Percentiles rank a stretch among this genome's conserved stretches.
These are phyloP conservation scores for Haplographium delicatum DNA, from an alignment of 495 filamentous ascomycete species.

Conservation along the genomic window DNA sequence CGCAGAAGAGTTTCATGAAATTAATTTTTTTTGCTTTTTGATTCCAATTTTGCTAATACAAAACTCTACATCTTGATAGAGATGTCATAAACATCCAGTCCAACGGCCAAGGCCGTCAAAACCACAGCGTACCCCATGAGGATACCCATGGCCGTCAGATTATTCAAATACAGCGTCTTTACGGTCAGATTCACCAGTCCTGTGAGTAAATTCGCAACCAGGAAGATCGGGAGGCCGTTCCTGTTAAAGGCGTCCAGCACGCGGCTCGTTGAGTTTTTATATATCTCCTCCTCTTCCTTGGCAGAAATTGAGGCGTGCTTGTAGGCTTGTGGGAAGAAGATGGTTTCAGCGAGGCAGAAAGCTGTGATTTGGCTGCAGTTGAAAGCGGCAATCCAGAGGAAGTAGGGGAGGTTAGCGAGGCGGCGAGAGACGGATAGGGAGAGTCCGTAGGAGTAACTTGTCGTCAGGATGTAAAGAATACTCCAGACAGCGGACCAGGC, in stretches of 20 bases:
- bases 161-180: slow-evolving; percentile 66
- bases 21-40: too few species aligned
- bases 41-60: too few species aligned
- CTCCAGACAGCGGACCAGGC: slow-evolving; percentile 62
- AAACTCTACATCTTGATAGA: slow-evolving; percentile 77
- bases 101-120: slow-evolving; percentile 62
- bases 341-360: slow-evolving; percentile 69
- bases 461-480: slow-evolving; percentile 58
- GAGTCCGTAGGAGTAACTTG: slow-evolving; percentile 61
- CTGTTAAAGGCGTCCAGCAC: slow-evolving; percentile 80
- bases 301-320: slow-evolving; percentile 35
- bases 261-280: slow-evolving; percentile 63
- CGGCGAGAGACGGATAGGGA: slow-evolving; percentile 76
- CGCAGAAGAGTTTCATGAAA: too few species aligned
- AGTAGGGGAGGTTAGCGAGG: slow-evolving; percentile 88
- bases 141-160: slow-evolving; percentile 61
- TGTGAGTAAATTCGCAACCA: slow-evolving; percentile 84
- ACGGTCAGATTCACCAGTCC: slow-evolving; percentile 83
- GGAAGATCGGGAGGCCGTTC: slow-evolving; percentile 81
- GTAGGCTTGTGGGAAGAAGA: slow-evolving; percentile 70
- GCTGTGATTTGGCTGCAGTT: slow-evolving; percentile 74
- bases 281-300: slow-evolving; percentile 50
- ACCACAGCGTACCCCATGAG: slow-evolving; percentile 64
- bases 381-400: slow-evolving; percentile 86
- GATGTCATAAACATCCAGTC: slow-evolving; percentile 64